These are phyloP conservation scores for Aspergillus saccharolyticus DNA, from an alignment of 495 filamentous ascomycete genomes.

Conservation along the genomic window DNA sequence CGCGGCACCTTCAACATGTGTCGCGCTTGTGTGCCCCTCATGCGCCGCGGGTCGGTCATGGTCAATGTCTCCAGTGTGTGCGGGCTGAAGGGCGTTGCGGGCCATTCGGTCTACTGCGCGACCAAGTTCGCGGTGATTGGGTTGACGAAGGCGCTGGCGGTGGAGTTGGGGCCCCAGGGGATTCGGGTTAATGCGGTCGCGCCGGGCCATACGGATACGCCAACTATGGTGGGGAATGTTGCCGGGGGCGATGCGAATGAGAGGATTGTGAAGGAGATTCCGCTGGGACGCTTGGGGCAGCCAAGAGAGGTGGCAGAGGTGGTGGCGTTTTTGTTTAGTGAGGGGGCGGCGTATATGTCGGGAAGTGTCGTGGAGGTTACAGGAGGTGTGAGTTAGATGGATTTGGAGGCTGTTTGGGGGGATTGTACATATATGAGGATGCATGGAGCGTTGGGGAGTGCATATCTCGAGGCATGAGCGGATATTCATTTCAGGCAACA, in stretches of 20 bases:
- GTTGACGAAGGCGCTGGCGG: constrained; percentile 51
- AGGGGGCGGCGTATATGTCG: constrained; percentile 2
- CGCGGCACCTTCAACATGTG: constrained; percentile 13
- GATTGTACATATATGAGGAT: too few relatives aligned
- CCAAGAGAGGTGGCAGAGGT: constrained; percentile 5
- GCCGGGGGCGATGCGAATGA: constrained; percentile 31
- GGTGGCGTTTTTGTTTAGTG: constrained; percentile 6
- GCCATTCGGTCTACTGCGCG: constrained; percentile 46
- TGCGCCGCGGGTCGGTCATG: constrained; percentile 15
- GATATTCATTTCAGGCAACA: too few relatives aligned
- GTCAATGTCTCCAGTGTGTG: constrained; percentile 45
- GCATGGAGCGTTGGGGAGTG: too few relatives aligned
- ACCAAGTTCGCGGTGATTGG: constrained; percentile 52
- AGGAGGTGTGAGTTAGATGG: constrained; percentile 2
- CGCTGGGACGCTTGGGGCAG: constrained; percentile 47
- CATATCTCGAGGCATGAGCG: too few relatives aligned
- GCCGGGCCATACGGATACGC: constrained; percentile 45
- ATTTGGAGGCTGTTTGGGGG: too few relatives aligned
- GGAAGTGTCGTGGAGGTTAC: constrained; percentile 2
- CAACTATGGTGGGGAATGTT: constrained; percentile 35
- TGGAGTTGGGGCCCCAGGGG: constrained; percentile 48
- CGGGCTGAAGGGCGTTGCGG: constrained; percentile 30
- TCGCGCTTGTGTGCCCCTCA: constrained; percentile 10
- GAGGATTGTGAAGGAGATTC: constrained; percentile 28
- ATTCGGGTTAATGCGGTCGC: constrained; percentile 52